Percentiles rank a stretch among this genome's conserved stretches.
Evolutionary conservation across 805 yeast species (phyloP).

Genomic region (Naumovozyma castellii): DNA sequence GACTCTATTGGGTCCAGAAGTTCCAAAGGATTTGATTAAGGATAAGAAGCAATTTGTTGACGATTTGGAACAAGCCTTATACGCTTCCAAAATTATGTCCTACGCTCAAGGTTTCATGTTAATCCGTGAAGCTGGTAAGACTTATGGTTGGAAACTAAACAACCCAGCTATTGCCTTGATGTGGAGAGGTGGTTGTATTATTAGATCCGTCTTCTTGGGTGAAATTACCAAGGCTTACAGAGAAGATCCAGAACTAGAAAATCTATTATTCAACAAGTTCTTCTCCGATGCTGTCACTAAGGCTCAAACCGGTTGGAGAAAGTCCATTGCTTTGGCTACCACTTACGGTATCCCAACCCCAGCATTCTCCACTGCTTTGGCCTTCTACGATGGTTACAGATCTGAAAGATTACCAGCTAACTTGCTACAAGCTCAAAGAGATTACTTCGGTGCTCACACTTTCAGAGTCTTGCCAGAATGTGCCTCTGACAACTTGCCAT

Average conservation of each 20-base stretch:
- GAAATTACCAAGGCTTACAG: constrained; percentile 96
- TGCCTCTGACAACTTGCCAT: constrained; percentile 70
- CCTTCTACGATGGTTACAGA: constrained; percentile 99
- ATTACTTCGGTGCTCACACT: constrained; percentile 99
- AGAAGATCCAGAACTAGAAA: constrained; percentile 85
- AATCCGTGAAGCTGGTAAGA: constrained; percentile 95
- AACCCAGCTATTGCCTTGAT: constrained; percentile 96
- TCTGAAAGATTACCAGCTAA: constrained; percentile 92
- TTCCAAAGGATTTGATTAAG: constrained; percentile 51
- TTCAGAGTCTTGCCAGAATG: constrained; percentile 86
- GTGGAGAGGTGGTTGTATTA: constrained; percentile 99
- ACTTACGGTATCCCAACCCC: constrained; percentile 93
- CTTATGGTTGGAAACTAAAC: constrained; percentile 94
- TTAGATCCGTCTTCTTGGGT: constrained; percentile 95
- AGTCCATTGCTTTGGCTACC: constrained; percentile 67
- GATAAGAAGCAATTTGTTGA: constrained; percentile 81
- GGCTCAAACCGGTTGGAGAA: constrained; percentile 96
- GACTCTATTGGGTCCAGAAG: constrained; percentile 68
- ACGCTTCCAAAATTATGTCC: constrained; percentile 96
- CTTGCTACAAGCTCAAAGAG: constrained; percentile 98
- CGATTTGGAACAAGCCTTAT: constrained; percentile 93
- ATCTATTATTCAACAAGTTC: constrained; percentile 91
- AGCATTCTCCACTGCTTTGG: constrained; percentile 91
- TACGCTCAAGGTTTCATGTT: constrained; percentile 99
- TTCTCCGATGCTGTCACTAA: constrained; percentile 82